Conservation (phyloP, 1,139 yeast genomes). For the Pichia sp. region DNA sequence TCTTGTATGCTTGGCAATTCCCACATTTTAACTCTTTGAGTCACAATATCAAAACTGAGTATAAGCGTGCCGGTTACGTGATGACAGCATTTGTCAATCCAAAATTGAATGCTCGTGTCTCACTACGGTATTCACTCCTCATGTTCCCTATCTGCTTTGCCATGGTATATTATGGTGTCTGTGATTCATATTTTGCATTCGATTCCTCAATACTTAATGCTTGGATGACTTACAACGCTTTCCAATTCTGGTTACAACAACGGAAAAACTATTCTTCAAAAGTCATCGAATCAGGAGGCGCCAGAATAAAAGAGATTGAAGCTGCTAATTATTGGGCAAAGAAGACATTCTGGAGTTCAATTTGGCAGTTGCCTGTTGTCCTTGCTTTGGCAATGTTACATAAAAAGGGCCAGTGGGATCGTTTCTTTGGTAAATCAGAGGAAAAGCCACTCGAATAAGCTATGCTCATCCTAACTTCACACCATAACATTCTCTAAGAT, state of each 20-base stretch:
- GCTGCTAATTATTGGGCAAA: constrained; percentile 65
- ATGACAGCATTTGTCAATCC: constrained; percentile 97
- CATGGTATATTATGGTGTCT: constrained; percentile 66
- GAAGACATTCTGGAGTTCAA: constrained; percentile 89
- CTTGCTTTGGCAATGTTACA: constrained; percentile 89
- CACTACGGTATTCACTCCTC: constrained; percentile 75
- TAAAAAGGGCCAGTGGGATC: constrained; percentile 93
- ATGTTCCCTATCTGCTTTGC: constrained; percentile 95
- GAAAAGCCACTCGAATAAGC: constrained; percentile 4
- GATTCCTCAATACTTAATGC: constrained; percentile 80
- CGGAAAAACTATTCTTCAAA: constrained; percentile 42
- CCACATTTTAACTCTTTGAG: constrained; percentile 95
- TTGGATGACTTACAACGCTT: constrained; percentile 80
- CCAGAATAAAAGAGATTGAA: constrained; percentile 48
- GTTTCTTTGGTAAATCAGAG: constrained; percentile 35
- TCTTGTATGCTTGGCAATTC: constrained; percentile 96
- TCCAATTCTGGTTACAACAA: constrained; percentile 78
- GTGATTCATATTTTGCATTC: constrained; percentile 72
- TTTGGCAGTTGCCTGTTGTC: constrained; percentile 88
- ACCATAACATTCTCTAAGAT: too few relatives aligned
- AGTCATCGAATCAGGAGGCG: constrained; percentile 26
- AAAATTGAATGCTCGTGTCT: constrained; percentile 84
- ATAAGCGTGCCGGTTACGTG: constrained; percentile 87
- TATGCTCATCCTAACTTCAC: too few relatives aligned
- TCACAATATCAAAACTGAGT: constrained; percentile 82